These are phyloP conservation scores for Diaporthe destruens DNA, from an alignment of 2,329 filamentous ascomycete genomes.

Conservation along the genomic window DNA sequence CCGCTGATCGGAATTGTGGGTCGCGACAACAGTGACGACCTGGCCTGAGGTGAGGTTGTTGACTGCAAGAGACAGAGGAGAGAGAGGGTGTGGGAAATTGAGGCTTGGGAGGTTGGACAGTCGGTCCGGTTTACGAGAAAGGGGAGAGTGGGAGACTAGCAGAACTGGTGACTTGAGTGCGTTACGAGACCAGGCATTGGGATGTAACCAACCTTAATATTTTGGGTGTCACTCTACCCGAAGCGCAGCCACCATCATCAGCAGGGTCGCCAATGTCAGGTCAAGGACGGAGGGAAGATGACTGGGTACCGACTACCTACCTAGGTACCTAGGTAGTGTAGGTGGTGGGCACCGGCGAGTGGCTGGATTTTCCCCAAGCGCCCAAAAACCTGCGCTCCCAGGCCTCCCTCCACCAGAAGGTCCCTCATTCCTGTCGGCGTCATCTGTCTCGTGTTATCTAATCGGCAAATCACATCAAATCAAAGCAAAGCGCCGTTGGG, in stretches of 20 bases:
- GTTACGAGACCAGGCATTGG: constrained; percentile 8
- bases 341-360: not conserved
- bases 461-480: constrained; percentile 24
- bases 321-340: too few relatives aligned
- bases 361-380: constrained; percentile 26
- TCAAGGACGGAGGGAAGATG: constrained; percentile 5
- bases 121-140: constrained; percentile 10
- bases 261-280: not conserved
- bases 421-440: constrained; percentile 29
- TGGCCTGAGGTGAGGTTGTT: constrained; percentile 17
- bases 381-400: not conserved
- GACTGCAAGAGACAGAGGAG: not conserved
- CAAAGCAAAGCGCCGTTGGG: constrained; percentile 25
- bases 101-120: constrained; percentile 6
- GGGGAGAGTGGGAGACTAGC: constrained; percentile 11
- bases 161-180: not conserved
- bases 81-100: constrained; percentile 12
- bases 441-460: constrained; percentile 24
- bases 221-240: constrained; percentile 29
- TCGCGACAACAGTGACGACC: constrained; percentile 16
- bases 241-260: not conserved
- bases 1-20: constrained; percentile 8
- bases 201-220: constrained; percentile 33
- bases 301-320: not conserved
- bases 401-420: constrained; percentile 14